These are phyloP conservation scores for Neurospora crassa DNA, from an alignment of 2,329 filamentous ascomycete genomes.

Conservation along the genomic window DNA sequence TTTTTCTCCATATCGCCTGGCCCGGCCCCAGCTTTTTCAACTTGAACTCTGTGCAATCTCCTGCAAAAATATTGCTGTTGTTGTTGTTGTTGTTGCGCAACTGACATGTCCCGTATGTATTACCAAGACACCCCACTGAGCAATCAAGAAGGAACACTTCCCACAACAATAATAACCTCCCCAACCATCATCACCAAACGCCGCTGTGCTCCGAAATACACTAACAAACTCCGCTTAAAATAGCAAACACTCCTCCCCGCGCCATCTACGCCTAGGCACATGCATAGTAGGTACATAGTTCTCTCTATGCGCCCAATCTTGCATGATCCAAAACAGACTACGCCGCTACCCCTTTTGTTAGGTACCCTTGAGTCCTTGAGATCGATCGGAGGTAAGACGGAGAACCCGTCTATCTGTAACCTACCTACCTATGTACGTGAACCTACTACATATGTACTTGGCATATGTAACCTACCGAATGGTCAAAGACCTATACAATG, in stretches of 20 bases:
- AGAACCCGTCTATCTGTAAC: neutral
- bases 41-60: constrained; percentile 86
- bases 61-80: constrained; percentile 59
- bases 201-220: neutral
- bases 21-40: constrained; percentile 69
- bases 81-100: constrained; percentile 80
- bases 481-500: too few relatives aligned
- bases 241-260: neutral
- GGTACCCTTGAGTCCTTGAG: neutral
- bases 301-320: neutral
- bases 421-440: neutral
- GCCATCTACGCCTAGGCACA: neutral
- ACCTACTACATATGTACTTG: too few relatives aligned
- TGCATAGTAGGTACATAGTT: neutral
- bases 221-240: neutral
- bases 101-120: constrained; percentile 86
- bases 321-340: neutral
- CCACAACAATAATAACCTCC: constrained; percentile 23
- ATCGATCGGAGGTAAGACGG: neutral
- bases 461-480: too few relatives aligned
- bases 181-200: neutral
- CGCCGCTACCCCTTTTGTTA: neutral
- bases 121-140: constrained; percentile 79
- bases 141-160: constrained; percentile 97
- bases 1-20: constrained; percentile 83